These are phyloP conservation scores for Neurospora africana DNA, from an alignment of 495 filamentous ascomycete species.

Conservation along the genomic window DNA sequence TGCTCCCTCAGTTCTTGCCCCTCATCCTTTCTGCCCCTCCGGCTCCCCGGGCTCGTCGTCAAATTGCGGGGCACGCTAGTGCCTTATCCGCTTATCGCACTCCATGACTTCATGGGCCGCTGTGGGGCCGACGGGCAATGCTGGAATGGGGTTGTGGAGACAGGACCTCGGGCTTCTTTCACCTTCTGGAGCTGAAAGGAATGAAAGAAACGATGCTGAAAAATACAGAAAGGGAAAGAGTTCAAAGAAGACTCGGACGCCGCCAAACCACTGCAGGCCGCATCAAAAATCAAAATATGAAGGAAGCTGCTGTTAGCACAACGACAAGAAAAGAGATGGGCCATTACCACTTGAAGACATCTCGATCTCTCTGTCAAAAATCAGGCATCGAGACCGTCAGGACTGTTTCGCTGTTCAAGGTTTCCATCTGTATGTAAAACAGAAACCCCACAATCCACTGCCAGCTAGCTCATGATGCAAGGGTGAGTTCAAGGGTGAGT, in stretches of 20 bases:
- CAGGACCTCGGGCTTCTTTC: not conserved
- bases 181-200: not conserved
- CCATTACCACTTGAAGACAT: too few relatives aligned
- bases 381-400: constrained; percentile 5
- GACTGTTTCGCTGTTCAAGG: not conserved
- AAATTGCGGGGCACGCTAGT: constrained; percentile 11
- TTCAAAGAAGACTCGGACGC: not conserved
- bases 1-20: not conserved
- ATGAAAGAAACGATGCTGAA: not conserved
- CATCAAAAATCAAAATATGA: not conserved
- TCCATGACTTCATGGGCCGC: constrained; percentile 19
- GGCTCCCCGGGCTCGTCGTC: constrained; percentile 1
- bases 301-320: not conserved
- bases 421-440: not conserved
- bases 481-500: not conserved
- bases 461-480: not conserved
- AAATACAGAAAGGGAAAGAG: not conserved
- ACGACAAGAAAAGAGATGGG: not conserved
- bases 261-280: not conserved
- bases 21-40: constrained; percentile 4
- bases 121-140: not conserved
- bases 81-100: constrained; percentile 23
- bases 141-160: not conserved
- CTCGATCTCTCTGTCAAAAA: not conserved
- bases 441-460: not conserved